Base-by-base conservation (phyloP, 495 filamentous ascomycete species). In the Darksidea phi region DNA sequence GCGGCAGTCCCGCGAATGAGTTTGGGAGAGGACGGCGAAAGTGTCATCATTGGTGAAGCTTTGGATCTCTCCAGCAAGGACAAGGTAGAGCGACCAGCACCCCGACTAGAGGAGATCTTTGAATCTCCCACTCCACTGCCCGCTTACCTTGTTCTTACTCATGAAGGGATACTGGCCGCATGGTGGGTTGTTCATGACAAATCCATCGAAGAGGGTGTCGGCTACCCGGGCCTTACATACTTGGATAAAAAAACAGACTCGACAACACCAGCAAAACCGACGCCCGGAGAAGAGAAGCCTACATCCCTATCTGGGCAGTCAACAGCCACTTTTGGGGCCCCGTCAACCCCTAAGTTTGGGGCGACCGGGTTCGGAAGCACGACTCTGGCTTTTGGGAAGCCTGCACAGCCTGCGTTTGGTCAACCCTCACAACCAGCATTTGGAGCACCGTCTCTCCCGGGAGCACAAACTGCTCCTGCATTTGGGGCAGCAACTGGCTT, bases 181-280 rank as follows among this genome's bases (percentile, higher is more conserved):
- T 99, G 95, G 95, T 96, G 91, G 86, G 75, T 97, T 49, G 77
- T 97, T 37, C 96, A 97, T 70, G 82, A 86, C 36, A 91, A 96
- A 25, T 88, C 95, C 1, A 84, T 99, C 54, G 80, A 86, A 48
- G 78, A 85, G 65, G 83, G 84, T 0, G 81, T 83, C 12, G 80
- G 83, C 0, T 97, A 94, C 71, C 79, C 85, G 18, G 87, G 87
- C 2, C 76, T 96, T 48, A 76, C 77, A 52, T 77, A 79, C 57
- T 72, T 72, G 46, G 74, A 76, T 17, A 23, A 25, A 32, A 8
- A 18, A 26, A 11, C 12, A 12, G 17, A 32, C 32, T 21, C 52
- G 26, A 21, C 20, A 24, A 56, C 28, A 10, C 28, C 28, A 10
- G 28, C 28, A 10, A 32, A 32, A 32, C 28, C 3, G 28, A 32